phyloP scores from a whole-genome alignment of 257 asterid species.

The Solanum pimpinellifolium region DNA sequence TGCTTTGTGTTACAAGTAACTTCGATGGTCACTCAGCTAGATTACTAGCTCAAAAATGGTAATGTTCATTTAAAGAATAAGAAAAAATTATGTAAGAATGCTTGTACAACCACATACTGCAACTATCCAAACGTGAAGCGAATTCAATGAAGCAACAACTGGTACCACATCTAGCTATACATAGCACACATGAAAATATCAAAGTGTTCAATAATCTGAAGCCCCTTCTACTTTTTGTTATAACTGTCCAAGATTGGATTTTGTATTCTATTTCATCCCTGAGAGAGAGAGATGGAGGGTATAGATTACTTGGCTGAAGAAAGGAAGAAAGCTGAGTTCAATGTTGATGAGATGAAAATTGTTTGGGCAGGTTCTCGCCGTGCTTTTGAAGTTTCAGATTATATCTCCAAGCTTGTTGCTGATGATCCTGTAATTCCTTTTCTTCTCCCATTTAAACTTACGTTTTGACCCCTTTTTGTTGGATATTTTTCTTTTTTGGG shows the following conservation, averaged over 20 bases:
- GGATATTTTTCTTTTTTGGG: too few relatives aligned
- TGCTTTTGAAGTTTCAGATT: conserved; percentile 60
- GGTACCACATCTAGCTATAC: not conserved
- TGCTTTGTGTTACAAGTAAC: not conserved
- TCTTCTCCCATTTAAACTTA: not conserved
- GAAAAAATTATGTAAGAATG: not conserved
- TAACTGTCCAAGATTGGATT: not conserved
- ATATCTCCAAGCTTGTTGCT: conserved; percentile 90
- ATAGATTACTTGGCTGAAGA: conserved; percentile 70
- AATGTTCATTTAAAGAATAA: not conserved
- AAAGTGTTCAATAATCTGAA: not conserved
- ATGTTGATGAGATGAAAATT: conserved; percentile 78
- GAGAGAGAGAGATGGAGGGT: conserved; percentile 28
- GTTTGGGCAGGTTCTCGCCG: conserved; percentile 91
- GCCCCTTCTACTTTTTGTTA: not conserved
- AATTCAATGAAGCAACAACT: not conserved
- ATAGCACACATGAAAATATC: not conserved
- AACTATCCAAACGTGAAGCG: not conserved
- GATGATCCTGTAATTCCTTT: conserved; percentile 58
- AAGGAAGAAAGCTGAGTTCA: conserved; percentile 78
- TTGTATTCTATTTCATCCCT: not conserved
- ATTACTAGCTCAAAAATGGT: not conserved
- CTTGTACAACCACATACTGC: not conserved
- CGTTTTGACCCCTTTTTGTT: not conserved
- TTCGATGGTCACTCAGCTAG: not conserved